These are phyloP conservation scores for Albifimbria verrucaria DNA, from an alignment of 2,329 filamentous ascomycete genomes.

Conservation along the genomic window DNA sequence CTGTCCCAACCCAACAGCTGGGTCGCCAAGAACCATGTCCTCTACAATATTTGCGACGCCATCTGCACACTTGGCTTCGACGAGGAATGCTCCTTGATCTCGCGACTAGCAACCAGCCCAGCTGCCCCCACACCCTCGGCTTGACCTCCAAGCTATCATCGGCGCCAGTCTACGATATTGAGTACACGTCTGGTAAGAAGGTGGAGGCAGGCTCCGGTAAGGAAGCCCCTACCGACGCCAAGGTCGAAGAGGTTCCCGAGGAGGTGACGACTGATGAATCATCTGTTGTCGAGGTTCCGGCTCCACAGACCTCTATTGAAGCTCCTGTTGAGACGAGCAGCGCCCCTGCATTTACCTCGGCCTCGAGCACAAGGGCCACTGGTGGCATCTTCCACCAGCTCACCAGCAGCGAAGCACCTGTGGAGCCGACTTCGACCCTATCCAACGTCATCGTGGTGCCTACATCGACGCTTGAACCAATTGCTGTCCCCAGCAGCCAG, in stretches of 20 bases:
- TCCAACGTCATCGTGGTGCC: too few species aligned
- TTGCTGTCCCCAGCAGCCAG: neutral
- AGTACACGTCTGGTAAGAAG: constrained; percentile 32
- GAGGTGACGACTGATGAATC: neutral
- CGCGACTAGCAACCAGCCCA: constrained; percentile 33
- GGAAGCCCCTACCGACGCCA: neutral
- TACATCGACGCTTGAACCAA: too few species aligned
- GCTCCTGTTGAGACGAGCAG: neutral
- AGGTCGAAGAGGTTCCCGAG: neutral
- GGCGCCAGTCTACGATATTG: constrained; percentile 36
- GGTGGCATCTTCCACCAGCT: too few species aligned
- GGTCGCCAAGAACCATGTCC: constrained; percentile 38
- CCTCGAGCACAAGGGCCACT: too few species aligned
- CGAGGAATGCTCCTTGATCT: constrained; percentile 37
- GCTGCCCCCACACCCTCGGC: constrained; percentile 33
- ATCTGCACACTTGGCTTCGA: constrained; percentile 36
- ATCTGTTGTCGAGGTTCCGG: neutral
- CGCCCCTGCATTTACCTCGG: too few species aligned
- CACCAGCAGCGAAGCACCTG: too few species aligned
- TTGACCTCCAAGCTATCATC: constrained; percentile 21
- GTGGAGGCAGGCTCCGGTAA: constrained; percentile 22
- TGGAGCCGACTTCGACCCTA: too few species aligned
- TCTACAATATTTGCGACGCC: constrained; percentile 43
- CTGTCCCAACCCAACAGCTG: constrained; percentile 30
- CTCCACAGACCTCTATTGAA: neutral